phyloP scores from a whole-genome alignment of 2,329 filamentous ascomycete species.

The Ascochyta lentis region DNA sequence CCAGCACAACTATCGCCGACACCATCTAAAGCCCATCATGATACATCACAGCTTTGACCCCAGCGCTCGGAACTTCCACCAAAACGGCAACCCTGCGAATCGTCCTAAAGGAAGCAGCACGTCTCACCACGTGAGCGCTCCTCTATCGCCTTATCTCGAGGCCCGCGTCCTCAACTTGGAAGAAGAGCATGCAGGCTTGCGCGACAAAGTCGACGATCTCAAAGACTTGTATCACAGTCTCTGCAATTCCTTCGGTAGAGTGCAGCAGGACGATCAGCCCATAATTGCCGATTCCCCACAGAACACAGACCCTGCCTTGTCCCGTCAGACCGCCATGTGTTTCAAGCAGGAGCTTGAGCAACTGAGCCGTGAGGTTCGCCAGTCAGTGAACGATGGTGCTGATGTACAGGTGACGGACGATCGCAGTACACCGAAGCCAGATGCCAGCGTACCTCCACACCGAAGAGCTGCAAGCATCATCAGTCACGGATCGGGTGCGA shows the following conservation, averaged over 20 bases:
- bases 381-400: constrained; percentile 14
- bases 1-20: background rate
- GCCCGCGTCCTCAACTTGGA: constrained; percentile 27
- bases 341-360: constrained; percentile 27
- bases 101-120: constrained; percentile 7
- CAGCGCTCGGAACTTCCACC: constrained; percentile 16
- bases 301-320: constrained; percentile 13
- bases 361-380: constrained; percentile 18
- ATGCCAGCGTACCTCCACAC: constrained; percentile 15
- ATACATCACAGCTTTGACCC: constrained; percentile 19
- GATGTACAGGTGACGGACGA: constrained; percentile 18
- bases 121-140: constrained; percentile 23
- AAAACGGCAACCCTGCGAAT: background rate
- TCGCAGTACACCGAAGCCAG: constrained; percentile 8
- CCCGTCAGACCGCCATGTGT: constrained; percentile 19
- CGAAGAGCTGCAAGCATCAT: constrained; percentile 3
- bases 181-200: constrained; percentile 21
- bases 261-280: constrained; percentile 28
- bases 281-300: constrained; percentile 26
- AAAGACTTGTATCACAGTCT: constrained; percentile 26
- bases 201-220: constrained; percentile 23
- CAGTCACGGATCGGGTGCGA: constrained; percentile 11
- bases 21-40: background rate
- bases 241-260: constrained; percentile 25
- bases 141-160: constrained; percentile 24